Conservation (phyloP, 2,329 filamentous ascomycete species). For the Cercospora brassicicola region DNA sequence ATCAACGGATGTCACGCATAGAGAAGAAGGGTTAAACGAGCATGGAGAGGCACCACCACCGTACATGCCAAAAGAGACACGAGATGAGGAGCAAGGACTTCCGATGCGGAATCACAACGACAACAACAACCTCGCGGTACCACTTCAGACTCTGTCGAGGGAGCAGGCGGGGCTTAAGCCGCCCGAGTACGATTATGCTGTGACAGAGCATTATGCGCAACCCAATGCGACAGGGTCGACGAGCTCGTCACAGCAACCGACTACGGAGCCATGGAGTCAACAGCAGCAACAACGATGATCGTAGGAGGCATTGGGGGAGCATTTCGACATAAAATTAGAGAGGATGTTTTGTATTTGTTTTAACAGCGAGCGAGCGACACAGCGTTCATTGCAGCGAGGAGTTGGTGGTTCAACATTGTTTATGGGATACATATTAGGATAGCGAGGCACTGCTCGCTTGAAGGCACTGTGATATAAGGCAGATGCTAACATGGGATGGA, state of each 20-base stretch:
- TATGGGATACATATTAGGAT: neutral
- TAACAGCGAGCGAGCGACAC: neutral
- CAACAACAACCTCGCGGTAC: conserved; percentile 33
- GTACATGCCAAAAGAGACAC: conserved; percentile 48
- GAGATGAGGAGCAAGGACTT: conserved; percentile 25
- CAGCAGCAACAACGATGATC: conserved; percentile 2
- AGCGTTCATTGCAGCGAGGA: conserved; percentile 9
- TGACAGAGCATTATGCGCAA: conserved; percentile 2
- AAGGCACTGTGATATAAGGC: neutral
- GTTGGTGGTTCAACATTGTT: neutral
- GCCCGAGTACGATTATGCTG: conserved; percentile 41
- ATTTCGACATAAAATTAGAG: neutral
- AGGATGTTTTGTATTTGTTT: neutral
- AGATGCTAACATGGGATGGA: neutral
- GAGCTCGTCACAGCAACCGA: neutral
- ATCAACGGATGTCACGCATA: conserved; percentile 19
- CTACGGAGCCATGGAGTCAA: neutral
- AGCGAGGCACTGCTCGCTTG: neutral
- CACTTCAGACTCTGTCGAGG: conserved; percentile 43
- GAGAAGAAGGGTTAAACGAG: conserved; percentile 62
- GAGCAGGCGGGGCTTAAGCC: conserved; percentile 42
- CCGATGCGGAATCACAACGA: neutral
- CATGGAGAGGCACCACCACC: conserved; percentile 65
- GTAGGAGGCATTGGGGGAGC: neutral
- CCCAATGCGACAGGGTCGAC: neutral